phyloP scores from a whole-genome alignment of 805 yeast species.

The Candida schatavii region DNA sequence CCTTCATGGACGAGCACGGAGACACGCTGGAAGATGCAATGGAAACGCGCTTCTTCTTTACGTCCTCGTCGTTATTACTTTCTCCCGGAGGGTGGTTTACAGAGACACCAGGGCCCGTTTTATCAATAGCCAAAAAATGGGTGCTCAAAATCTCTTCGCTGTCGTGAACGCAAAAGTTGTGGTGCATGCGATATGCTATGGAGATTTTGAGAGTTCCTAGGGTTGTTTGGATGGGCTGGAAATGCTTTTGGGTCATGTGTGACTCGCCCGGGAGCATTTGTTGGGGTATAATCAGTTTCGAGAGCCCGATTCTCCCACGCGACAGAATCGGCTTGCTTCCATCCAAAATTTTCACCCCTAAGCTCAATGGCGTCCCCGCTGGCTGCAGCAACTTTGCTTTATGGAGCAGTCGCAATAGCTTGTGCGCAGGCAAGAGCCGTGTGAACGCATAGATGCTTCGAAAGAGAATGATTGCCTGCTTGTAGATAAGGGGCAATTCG shows the following conservation, averaged over 20 bases:
- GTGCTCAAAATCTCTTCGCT: constrained; percentile 61
- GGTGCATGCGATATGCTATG: constrained; percentile 74
- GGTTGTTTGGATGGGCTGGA: constrained; percentile 72
- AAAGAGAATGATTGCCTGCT: constrained; percentile 69
- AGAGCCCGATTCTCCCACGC: constrained; percentile 81
- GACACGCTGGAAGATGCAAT: constrained; percentile 22
- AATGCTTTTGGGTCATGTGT: constrained; percentile 58
- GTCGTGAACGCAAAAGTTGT: constrained; percentile 64
- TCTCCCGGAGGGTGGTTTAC: too few species aligned
- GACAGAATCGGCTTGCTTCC: constrained; percentile 78
- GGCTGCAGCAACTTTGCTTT: constrained; percentile 5
- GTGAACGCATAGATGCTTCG: constrained; percentile 68
- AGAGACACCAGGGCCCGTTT: too few species aligned
- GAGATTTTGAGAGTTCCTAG: constrained; percentile 72
- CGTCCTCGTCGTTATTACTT: constrained; percentile 6
- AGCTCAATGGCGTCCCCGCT: constrained; percentile 25
- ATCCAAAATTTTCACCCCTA: constrained; percentile 66
- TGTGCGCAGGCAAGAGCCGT: constrained; percentile 70
- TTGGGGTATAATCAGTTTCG: constrained; percentile 57
- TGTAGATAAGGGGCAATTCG: constrained; percentile 69
- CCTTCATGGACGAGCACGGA: constrained; percentile 21
- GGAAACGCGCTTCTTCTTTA: constrained; percentile 12
- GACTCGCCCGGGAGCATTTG: constrained; percentile 35
- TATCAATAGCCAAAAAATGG: constrained; percentile 52
- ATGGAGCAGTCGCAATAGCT: constrained; percentile 41